These are phyloP conservation scores for Reticulascus tulasneorum DNA, from an alignment of 2,329 filamentous ascomycete genomes.

Conservation along the genomic window DNA sequence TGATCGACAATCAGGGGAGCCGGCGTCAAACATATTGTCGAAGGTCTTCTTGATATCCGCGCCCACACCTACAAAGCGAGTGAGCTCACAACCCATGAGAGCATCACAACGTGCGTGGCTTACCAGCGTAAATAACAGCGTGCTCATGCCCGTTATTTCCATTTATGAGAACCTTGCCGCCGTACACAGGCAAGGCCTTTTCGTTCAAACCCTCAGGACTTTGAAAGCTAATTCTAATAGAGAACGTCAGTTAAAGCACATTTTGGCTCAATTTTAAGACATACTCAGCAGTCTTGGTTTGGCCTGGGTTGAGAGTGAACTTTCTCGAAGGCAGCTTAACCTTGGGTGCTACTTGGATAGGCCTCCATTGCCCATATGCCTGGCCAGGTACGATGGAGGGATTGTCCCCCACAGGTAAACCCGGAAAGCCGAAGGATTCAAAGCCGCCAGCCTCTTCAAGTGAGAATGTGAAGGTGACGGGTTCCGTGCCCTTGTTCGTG, in stretches of 20 bases:
- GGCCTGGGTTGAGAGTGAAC: conserved; percentile 5
- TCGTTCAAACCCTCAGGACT: conserved; percentile 22
- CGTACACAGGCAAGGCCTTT: conserved; percentile 25
- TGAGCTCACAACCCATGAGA: too few species aligned
- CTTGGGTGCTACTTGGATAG: not conserved
- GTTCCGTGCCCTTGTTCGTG: conserved; percentile 29
- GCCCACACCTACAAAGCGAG: conserved; percentile 18
- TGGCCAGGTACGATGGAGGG: conserved; percentile 10
- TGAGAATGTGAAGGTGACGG: conserved; percentile 10
- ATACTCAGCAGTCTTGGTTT: conserved; percentile 6
- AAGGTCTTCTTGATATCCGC: conserved; percentile 6
- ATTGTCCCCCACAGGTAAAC: conserved; percentile 1
- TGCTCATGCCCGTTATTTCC: conserved; percentile 26
- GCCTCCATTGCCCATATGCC: conserved; percentile 17
- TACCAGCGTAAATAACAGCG: conserved; percentile 28
- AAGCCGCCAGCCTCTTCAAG: conserved; percentile 10
- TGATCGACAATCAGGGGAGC: conserved; percentile 1
- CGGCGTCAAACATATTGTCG: not conserved
- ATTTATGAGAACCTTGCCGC: conserved; percentile 27
- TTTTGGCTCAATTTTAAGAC: conserved; percentile 5
- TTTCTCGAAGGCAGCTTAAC: conserved; percentile 7
- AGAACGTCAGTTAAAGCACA: not conserved
- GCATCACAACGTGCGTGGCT: too few species aligned
- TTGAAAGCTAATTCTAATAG: conserved; percentile 19
- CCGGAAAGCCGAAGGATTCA: conserved; percentile 11